These are phyloP conservation scores for Setaria viridis DNA, from an alignment of 202 grass and related monocot genomes.

Conservation along the genomic window DNA sequence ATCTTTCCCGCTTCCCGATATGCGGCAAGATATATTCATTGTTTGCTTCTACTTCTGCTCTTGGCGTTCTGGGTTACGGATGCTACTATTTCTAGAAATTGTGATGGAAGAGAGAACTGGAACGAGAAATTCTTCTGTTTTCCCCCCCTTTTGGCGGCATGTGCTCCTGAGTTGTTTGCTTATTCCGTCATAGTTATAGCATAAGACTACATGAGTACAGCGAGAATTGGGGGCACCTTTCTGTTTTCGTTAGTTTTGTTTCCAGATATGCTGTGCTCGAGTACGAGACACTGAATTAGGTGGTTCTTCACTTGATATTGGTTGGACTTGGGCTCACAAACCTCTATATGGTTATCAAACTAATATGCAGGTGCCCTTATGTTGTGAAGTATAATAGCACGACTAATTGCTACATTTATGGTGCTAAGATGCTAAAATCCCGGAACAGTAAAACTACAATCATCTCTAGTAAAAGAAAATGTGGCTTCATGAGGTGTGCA, in stretches of 20 bases:
- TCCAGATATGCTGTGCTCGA: not conserved
- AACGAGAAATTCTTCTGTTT: not conserved
- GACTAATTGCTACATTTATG: not conserved
- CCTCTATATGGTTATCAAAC: not conserved
- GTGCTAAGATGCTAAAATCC: not conserved
- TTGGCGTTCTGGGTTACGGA: not conserved
- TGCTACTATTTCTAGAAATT: not conserved
- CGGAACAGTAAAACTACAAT: not conserved
- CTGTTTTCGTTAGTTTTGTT: not conserved
- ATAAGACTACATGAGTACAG: not conserved
- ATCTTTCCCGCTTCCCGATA: not conserved
- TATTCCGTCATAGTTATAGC: not conserved
- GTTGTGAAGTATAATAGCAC: not conserved
- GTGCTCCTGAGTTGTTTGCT: conserved; percentile 10
- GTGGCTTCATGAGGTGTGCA: not conserved
- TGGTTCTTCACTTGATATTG: not conserved
- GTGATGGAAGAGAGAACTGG: not conserved
- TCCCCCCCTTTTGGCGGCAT: not conserved
- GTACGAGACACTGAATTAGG: not conserved
- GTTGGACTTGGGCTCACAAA: conserved; percentile 9
- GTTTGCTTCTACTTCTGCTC: not conserved
- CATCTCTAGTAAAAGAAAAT: not conserved
- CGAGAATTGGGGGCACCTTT: not conserved
- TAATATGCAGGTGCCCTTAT: not conserved
- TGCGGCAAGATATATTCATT: not conserved